Evolutionary conservation across 176 grass and related monocot genomes (phyloP), one percentile per base, ranked within the genome.

Genomic region (Tuctoria greenei): DNA sequence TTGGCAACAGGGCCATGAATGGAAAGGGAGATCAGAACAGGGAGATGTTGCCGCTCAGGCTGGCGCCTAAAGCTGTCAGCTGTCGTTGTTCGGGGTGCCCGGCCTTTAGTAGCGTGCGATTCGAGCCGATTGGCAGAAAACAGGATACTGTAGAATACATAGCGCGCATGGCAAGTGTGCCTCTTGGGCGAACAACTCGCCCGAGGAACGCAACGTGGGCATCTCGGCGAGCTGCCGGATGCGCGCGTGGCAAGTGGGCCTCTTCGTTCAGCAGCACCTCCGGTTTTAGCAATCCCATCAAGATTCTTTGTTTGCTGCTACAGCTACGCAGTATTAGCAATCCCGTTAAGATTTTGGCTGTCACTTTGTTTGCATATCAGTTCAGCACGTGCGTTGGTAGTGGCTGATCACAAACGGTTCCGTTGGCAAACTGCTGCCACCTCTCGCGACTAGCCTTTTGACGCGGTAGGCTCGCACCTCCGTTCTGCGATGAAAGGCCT

Each of bases 191-290:
- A 18, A n/a, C 50, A 52, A 52, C 50, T 52, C 24, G 52, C 52
- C 10, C 7, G 52, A 56, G 0, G 51, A 6, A 54, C 51, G 52
- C 83, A 79, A 80, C 51, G 73, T 66, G 76, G 31, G 23, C n/a
- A n/a, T n/a, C n/a, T n/a, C n/a, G n/a, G n/a, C 68, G 23, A 61
- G 28, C 41, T 41, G 26, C 67, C n/a, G 7, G 17, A 51, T 51
- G 49, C 49, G 49, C 17, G 1, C 17, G 8, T 51, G 49, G 17
- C 47, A 50, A 50, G 47, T 50, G 47, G 47, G 5, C 16, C 4
- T 18, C 47, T 50, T 50, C 47, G 47, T 50, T 50, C 47, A 50
- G 16, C 49, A 51, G 17, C 49, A 51, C 17, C 17, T 20, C 49
- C 17, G 16, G 47, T 50, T 50, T 50, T 20, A 18, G 47, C 47